Conservation (phyloP, 495 filamentous ascomycete genomes). For the Penicillium fimorum region DNA sequence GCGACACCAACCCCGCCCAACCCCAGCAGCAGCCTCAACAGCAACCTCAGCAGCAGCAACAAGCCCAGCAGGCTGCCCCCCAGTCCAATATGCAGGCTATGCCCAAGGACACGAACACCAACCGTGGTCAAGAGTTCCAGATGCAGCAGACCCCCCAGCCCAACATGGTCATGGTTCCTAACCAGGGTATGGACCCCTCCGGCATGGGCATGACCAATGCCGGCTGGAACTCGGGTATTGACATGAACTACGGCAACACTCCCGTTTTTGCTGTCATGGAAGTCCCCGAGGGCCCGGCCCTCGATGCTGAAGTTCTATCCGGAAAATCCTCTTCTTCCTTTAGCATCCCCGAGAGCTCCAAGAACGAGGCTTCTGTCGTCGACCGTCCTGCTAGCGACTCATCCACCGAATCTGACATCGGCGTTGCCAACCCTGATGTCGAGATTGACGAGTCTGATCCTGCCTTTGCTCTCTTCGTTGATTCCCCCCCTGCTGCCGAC, state of each 20-base stretch:
- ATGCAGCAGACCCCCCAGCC: slow-evolving; percentile 60
- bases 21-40: slow-evolving; percentile 38
- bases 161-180: slow-evolving; percentile 73
- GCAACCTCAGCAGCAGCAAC: slow-evolving; percentile 43
- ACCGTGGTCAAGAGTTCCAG: slow-evolving; percentile 53
- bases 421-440: slow-evolving; percentile 43
- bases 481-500: slow-evolving; percentile 41
- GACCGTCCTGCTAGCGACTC: slow-evolving; percentile 39
- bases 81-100: slow-evolving; percentile 16
- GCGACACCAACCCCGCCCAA: slow-evolving; percentile 46
- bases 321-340: slow-evolving; percentile 62
- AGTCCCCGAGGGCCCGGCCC: slow-evolving; percentile 65
- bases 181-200: slow-evolving; percentile 65
- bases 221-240: slow-evolving; percentile 54
- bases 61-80: slow-evolving; percentile 26
- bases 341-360: slow-evolving; percentile 37
- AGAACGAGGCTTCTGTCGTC: slow-evolving; percentile 52
- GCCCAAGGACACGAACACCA: slow-evolving; percentile 65
- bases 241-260: slow-evolving; percentile 62
- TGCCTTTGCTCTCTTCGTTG: slow-evolving; percentile 55
- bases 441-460: slow-evolving; percentile 61
- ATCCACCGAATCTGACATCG: slow-evolving; percentile 29
- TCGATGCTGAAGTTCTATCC: slow-evolving; percentile 60
- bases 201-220: slow-evolving; percentile 55
- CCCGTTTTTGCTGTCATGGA: slow-evolving; percentile 78